Conservation (phyloP, 805 yeast genomes). For the Suhomyces sp. region DNA sequence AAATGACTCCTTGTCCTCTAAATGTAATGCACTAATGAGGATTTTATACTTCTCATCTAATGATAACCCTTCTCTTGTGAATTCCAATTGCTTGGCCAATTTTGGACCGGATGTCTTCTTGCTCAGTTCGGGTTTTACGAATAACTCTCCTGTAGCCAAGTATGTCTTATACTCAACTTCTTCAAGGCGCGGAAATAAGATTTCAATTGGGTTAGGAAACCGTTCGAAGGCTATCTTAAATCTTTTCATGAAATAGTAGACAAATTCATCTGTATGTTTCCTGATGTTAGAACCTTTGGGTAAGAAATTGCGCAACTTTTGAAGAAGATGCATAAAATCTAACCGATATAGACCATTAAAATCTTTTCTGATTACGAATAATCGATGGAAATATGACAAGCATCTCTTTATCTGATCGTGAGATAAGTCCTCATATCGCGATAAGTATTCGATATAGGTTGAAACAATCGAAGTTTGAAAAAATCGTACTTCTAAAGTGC, state of each 20-base stretch:
- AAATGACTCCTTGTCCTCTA: conserved; percentile 41
- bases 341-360: conserved; percentile 61
- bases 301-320: conserved; percentile 48
- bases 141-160: conserved; percentile 59
- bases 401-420: conserved; percentile 61
- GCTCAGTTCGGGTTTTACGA: conserved; percentile 20
- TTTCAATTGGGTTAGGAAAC: conserved; percentile 60
- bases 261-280: conserved; percentile 62
- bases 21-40: conserved; percentile 48
- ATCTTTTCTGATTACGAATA: conserved; percentile 60
- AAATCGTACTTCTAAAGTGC: conserved; percentile 43
- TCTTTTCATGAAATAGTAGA: conserved; percentile 62
- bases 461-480: conserved; percentile 61
- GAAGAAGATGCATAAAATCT: conserved; percentile 67
- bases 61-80: conserved; percentile 26
- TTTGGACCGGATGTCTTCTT: conserved; percentile 13
- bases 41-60: conserved; percentile 51
- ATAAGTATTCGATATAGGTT: conserved; percentile 62
- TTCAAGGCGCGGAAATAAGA: conserved; percentile 63
- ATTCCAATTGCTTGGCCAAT: conserved; percentile 37
- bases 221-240: conserved; percentile 47
- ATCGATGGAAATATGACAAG: conserved; percentile 66
- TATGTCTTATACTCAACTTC: conserved; percentile 46
- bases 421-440: conserved; percentile 59
- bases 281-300: conserved; percentile 47